Evolutionary conservation across 768 basidiomycete genomes (phyloP).

Genomic region (Boletales sp.): DNA sequence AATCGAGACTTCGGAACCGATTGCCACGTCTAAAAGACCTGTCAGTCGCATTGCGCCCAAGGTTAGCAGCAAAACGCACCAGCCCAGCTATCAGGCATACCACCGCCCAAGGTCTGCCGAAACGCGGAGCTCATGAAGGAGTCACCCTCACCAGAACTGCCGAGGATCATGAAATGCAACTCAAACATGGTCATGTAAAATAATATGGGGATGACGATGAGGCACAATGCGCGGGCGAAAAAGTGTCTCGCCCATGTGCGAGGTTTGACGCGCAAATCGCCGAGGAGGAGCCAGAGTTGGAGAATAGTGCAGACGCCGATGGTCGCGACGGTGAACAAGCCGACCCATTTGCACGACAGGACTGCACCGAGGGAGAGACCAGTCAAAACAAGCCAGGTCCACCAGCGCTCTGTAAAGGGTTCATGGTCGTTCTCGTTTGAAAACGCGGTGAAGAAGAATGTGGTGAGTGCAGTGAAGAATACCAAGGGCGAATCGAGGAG

Average conservation of each 20-base stretch:
- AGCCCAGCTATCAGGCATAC: constrained; percentile 92
- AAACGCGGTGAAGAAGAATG: constrained; percentile 87
- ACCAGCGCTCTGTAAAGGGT: constrained; percentile 86
- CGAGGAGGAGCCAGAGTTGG: constrained; percentile 88
- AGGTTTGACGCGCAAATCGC: constrained; percentile 77
- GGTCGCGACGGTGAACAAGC: constrained; percentile 95
- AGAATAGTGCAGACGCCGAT: constrained; percentile 79
- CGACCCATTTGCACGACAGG: constrained; percentile 96
- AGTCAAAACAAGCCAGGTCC: constrained; percentile 85
- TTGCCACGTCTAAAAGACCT: constrained; percentile 59
- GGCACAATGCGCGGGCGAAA: constrained; percentile 80
- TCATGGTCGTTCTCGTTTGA: constrained; percentile 83
- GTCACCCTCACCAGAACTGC: constrained; percentile 92
- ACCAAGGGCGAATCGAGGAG: constrained; percentile 97
- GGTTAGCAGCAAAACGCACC: constrained; percentile 46
- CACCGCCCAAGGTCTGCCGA: constrained; percentile 86
- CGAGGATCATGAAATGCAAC: constrained; percentile 87
- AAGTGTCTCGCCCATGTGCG: constrained; percentile 81
- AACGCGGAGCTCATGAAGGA: constrained; percentile 99
- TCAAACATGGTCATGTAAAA: constrained; percentile 98
- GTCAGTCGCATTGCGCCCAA: background rate
- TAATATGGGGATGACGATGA: constrained; percentile 77
- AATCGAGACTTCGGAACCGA: constrained; percentile 80
- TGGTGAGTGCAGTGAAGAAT: constrained; percentile 92
- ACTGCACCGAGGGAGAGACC: constrained; percentile 92